These are phyloP conservation scores for Marchantia polymorpha DNA, from an alignment of 225 moss, liverwort and hornwort species.

Conservation along the genomic window DNA sequence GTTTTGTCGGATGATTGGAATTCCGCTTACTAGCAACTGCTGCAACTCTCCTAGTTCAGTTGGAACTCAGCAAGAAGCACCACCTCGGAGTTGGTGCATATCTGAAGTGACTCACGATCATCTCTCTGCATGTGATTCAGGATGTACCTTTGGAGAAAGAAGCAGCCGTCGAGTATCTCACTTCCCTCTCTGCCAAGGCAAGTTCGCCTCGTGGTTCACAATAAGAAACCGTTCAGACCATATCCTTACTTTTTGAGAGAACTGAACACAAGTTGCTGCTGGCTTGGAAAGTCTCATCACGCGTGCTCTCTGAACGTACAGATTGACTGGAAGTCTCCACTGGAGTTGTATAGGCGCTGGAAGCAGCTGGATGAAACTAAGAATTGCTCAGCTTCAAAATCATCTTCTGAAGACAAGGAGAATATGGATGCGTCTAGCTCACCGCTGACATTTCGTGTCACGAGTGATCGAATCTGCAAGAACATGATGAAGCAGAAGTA, in stretches of 20 bases:
- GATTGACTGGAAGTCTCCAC: conserved; percentile 62
- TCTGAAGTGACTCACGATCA: not conserved
- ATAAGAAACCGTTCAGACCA: not conserved
- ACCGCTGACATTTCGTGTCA: conserved; percentile 66
- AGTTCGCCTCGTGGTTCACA: not conserved
- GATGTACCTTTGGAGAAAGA: conserved; percentile 66
- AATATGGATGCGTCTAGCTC: conserved; percentile 28
- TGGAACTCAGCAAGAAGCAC: not conserved
- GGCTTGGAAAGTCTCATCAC: not conserved
- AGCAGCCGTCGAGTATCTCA: conserved; percentile 55
- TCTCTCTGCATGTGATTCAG: conserved; percentile 32
- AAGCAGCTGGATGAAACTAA: conserved; percentile 37
- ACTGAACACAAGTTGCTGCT: not conserved
- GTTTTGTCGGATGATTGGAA: not conserved
- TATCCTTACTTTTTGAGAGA: conserved; percentile 15
- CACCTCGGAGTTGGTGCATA: not conserved
- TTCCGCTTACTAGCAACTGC: conserved; percentile 7
- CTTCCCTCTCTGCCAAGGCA: conserved; percentile 58
- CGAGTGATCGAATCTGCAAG: conserved; percentile 64
- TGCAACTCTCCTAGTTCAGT: not conserved
- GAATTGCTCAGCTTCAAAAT: conserved; percentile 7
- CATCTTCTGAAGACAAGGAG: conserved; percentile 28
- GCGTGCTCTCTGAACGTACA: conserved; percentile 29
- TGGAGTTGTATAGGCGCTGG: conserved; percentile 65
- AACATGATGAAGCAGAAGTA: conserved; percentile 80